Conservation (phyloP, 768 basidiomycete genomes). For the Strobilomyces dryophilus region DNA sequence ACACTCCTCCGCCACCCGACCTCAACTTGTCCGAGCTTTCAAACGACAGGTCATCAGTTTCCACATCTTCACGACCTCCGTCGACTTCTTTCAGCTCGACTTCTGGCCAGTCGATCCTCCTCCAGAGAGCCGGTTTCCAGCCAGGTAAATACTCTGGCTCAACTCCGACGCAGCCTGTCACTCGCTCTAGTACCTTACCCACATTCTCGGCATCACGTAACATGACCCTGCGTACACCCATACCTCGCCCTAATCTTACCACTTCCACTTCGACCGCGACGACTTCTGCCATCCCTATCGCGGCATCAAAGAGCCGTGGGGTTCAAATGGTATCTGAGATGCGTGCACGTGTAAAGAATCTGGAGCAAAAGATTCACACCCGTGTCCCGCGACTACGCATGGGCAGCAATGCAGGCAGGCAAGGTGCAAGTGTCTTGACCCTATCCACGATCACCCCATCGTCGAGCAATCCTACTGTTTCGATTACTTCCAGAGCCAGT, state of each 20-base stretch:
- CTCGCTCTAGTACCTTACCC: constrained; percentile 57
- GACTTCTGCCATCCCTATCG: constrained; percentile 32
- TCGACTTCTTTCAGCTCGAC: constrained; percentile 29
- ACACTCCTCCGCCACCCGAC: constrained; percentile 55
- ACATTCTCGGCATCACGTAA: constrained; percentile 46
- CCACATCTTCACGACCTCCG: constrained; percentile 32
- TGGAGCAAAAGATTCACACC: constrained; percentile 85
- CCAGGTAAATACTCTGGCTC: constrained; percentile 38
- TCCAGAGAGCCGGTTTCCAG: constrained; percentile 50
- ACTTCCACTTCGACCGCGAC: constrained; percentile 38
- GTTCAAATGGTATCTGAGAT: constrained; percentile 93
- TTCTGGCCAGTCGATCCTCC: constrained; percentile 43
- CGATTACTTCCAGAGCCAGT: constrained; percentile 20
- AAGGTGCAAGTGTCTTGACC: constrained; percentile 38
- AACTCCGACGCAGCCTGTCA: constrained; percentile 45
- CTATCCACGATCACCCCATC: constrained; percentile 31
- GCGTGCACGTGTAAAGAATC: constrained; percentile 75
- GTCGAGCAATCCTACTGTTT: constrained; percentile 36
- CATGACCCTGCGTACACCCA: constrained; percentile 41
- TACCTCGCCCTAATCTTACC: constrained; percentile 34
- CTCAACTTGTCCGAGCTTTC: constrained; percentile 57
- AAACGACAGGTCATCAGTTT: constrained; percentile 38
- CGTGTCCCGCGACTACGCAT: constrained; percentile 81
- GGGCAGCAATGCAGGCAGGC: constrained; percentile 65
- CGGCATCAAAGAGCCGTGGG: constrained; percentile 68